Conservation (phyloP, 768 basidiomycete species). For the Boletus rubropictus region DNA sequence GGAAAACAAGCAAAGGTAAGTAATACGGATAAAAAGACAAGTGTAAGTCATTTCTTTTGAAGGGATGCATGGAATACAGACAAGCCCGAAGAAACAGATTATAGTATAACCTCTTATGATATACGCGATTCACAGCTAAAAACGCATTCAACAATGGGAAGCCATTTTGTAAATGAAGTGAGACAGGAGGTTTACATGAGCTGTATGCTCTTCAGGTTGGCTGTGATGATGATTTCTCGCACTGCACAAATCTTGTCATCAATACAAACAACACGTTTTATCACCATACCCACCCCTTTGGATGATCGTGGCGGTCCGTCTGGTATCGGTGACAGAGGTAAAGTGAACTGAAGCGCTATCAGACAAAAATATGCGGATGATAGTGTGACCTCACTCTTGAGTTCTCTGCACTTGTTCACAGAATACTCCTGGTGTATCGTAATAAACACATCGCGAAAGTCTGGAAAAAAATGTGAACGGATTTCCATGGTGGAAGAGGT, state of each 20-base stretch:
- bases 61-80: constrained; percentile 14
- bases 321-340: constrained; percentile 79
- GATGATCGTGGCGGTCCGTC: constrained; percentile 68
- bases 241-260: constrained; percentile 34
- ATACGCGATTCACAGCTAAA: constrained; percentile 9
- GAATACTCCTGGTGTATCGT: constrained; percentile 62
- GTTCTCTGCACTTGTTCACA: constrained; percentile 65
- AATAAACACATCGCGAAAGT: constrained; percentile 69
- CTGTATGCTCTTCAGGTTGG: constrained; percentile 54
- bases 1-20: too few relatives aligned
- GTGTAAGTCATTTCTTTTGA: constrained; percentile 10
- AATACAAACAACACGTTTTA: neutral
- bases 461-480: constrained; percentile 32
- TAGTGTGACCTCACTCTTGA: constrained; percentile 50
- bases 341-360: constrained; percentile 52
- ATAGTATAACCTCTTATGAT: constrained; percentile 15
- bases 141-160: constrained; percentile 7
- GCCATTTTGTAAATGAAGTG: constrained; percentile 3
- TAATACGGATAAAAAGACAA: constrained; percentile 11
- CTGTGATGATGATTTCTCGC: constrained; percentile 64
- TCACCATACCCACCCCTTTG: constrained; percentile 49
- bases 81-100: constrained; percentile 9
- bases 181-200: constrained; percentile 23
- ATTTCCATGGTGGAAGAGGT: neutral
- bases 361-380: neutral